Evolutionary conservation across 1,284 basidiomycete species (phyloP), one percentile per base, ranked within the genome.

Genomic region (Puccinia novopanici): DNA sequence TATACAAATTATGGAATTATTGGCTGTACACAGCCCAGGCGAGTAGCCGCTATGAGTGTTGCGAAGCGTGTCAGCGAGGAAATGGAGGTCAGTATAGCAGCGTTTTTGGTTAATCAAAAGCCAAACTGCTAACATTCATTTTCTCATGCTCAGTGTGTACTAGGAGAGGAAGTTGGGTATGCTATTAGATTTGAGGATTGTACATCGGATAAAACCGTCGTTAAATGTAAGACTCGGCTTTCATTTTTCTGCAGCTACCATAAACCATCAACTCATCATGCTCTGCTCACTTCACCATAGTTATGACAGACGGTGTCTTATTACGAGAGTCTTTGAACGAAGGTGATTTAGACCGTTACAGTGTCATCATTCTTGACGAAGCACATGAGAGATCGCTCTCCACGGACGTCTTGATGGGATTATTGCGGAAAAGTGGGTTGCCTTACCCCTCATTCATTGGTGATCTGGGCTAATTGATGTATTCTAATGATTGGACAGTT

Each of bases 41-140:
- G 95, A 88, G 95, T 98, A 15, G 95, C 96, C 68, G 95, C 96
- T 15, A 98, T 99, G 95, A 95, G 93, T 19, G 96, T 98, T 3
- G 96, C 96, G 10, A 98, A 98, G 87, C 94, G 96, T 87, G 96
- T 98, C 80, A 95, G 93, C 85, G 96, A 99, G 85, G 96, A 99
- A 86, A 89, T 90, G 89, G 88, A 89, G 84, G 88, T 88, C 8
- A 92, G 97, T 67, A 8, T 24, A 42, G 3, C 65, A 40, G 37
- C 55, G 30, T 24, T 65, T 67, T 45, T 54, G 8, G 22, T 2
- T 3, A 48, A 57, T 65, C 19, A 59, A 5, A 10, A 48, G 2
- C 12, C 10, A 27, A 37, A 45, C 37, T 61, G 15, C 24, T 50
- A 52, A 52, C 40, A 13, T 54, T 40, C 17, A 27, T 40, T 22